Evolutionary conservation across 75 land plant species (phyloP), one percentile per base, ranked within the genome.

Genomic region (Pinus tabuliformis): DNA sequence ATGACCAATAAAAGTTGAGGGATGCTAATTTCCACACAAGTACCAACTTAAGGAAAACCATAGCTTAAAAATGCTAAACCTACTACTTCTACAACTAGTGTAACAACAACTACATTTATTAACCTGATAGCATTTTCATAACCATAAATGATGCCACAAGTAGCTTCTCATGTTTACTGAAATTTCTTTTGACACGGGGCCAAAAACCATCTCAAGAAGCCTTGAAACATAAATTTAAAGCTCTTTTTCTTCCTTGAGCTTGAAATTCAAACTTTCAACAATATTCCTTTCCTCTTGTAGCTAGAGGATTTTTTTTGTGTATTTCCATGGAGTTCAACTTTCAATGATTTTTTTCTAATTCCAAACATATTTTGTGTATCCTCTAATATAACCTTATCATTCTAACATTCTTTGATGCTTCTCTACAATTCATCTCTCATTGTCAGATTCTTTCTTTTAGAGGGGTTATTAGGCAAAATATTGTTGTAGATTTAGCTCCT

Each of bases 51-150:
- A 58, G 99, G 93, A 81, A 97, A 97, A 58, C 95, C 99, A 77
- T 92, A 97, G 81, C 87, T 88, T 76, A 92, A 92, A 81, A 92
- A 97, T 42, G 99, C 88, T 21, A 97, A 85, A 73, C 99, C 99
- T 14, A 97, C 85, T 45, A 93, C 95, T 78, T 95, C 93, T 79
- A 92, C 88, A 28, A 95, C 94, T 56, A 98, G 98, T n/a, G 98
- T 93, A 72, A 97, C 91, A 21, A 95, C 98, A 56, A 97, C 90
- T 28, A 98, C 95, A 62, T 97, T 92, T 75, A 97, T 92, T 3
- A 86, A 78, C 86, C 99, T 96, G 89, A 76, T 30, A 33, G 2
- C 2, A 0, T 33, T 33, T 33, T 33, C 33, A 33, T 33, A 1
- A 33, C 33, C 33, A 33, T 33, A 33, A 33, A 33, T 33, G 33